These are phyloP conservation scores for Isoetes taiwanensis DNA, from an alignment of 75 land plant genomes.

Conservation along the genomic window DNA sequence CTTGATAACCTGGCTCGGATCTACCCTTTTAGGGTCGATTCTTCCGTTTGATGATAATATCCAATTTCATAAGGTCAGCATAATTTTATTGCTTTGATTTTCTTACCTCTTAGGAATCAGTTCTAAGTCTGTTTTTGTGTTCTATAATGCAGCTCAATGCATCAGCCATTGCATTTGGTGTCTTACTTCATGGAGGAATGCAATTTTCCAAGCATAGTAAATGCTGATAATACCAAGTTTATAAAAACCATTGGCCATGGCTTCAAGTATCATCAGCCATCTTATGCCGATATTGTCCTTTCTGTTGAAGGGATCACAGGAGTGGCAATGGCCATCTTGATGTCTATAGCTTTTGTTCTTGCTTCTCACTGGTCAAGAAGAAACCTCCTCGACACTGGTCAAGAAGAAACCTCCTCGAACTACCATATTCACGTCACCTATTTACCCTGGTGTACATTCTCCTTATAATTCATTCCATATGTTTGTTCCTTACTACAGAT, in stretches of 20 bases:
- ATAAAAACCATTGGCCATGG: slow-evolving; percentile 14
- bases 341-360: slow-evolving; percentile 15
- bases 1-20: too few relatives aligned
- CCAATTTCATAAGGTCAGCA: slow-evolving; percentile 82
- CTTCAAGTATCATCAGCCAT: slow-evolving; percentile 12
- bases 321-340: slow-evolving; percentile 16
- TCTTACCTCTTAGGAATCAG: too few relatives aligned
- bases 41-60: slow-evolving; percentile 72
- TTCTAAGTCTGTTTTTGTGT: too few relatives aligned
- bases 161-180: slow-evolving; percentile 13
- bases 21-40: slow-evolving; percentile 16
- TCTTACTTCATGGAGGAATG: slow-evolving; percentile 15
- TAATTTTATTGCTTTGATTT: too few relatives aligned
- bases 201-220: slow-evolving; percentile 20
- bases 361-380: slow-evolving; percentile 13
- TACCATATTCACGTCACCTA: slow-evolving; percentile 24
- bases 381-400: slow-evolving; percentile 1
- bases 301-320: slow-evolving; percentile 16
- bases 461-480: slow-evolving; percentile 15
- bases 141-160: slow-evolving; percentile 16
- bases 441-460: slow-evolving; percentile 19
- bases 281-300: slow-evolving; percentile 11
- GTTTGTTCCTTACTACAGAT: slow-evolving; percentile 16
- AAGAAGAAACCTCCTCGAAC: slow-evolving; percentile 21
- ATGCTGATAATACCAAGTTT: slow-evolving; percentile 1